phyloP scores from a whole-genome alignment of 176 grass and related monocot genomes.

The Phoenix dactylifera region DNA sequence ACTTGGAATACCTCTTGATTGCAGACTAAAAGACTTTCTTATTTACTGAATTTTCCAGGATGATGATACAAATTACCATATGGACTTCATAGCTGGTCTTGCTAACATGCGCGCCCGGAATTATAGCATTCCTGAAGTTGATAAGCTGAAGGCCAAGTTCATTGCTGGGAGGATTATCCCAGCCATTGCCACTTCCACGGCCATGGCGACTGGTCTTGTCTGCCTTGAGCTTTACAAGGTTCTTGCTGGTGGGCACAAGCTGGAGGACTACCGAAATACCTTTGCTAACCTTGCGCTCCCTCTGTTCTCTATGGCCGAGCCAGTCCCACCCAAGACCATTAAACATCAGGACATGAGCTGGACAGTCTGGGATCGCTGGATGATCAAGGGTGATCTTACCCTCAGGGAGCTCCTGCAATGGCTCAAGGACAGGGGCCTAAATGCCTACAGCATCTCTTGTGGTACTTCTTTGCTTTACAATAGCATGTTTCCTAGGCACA shows the following conservation, averaged over 20 bases:
- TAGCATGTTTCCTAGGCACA: constrained; percentile 73
- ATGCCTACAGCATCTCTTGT: constrained; percentile 77
- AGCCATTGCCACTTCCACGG: constrained; percentile 70
- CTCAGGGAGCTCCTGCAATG: constrained; percentile 73
- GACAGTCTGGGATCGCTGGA: constrained; percentile 91
- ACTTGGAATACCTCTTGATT: too few relatives aligned
- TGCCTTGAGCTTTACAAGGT: constrained; percentile 87
- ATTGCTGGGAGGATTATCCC: constrained; percentile 93
- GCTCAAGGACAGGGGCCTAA: constrained; percentile 67
- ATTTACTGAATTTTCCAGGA: constrained; percentile 36
- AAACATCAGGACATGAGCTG: constrained; percentile 55
- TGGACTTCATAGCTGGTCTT: constrained; percentile 84
- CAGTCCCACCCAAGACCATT: constrained; percentile 68
- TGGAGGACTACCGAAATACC: constrained; percentile 75
- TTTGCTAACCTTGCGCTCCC: constrained; percentile 86
- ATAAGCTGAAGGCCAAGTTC: constrained; percentile 88
- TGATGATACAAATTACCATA: constrained; percentile 92
- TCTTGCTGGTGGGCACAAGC: constrained; percentile 53
- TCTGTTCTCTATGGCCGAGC: constrained; percentile 80
- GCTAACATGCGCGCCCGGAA: constrained; percentile 96
- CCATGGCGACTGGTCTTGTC: constrained; percentile 76
- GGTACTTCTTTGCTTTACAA: constrained; percentile 81
- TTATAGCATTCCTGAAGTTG: constrained; percentile 79
- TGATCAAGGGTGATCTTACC: constrained; percentile 49
- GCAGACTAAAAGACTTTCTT: not conserved